phyloP scores from a whole-genome alignment of 306 rosid genomes.

The Gleditsia sinensis region DNA sequence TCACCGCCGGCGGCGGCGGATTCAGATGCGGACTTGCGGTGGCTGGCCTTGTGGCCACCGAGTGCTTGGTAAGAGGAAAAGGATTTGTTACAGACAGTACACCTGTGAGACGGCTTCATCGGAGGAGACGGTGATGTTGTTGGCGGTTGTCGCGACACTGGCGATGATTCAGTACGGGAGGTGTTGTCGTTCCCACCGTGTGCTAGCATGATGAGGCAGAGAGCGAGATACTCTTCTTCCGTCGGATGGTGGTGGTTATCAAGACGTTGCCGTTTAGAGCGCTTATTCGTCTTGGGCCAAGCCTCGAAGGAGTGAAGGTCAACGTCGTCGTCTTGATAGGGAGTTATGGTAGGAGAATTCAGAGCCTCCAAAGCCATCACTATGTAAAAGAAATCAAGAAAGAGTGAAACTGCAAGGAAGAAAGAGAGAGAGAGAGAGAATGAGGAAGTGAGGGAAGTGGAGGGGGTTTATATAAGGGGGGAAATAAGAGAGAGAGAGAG shows the following conservation, averaged over 20 bases:
- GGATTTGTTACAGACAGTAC: constrained; percentile 71
- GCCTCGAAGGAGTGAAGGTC: constrained; percentile 53
- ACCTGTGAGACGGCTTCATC: constrained; percentile 48
- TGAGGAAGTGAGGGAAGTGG: background rate
- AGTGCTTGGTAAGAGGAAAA: constrained; percentile 88
- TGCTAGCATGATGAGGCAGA: constrained; percentile 96
- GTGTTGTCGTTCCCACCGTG: constrained; percentile 47
- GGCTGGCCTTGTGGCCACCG: constrained; percentile 97
- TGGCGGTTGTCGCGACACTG: background rate
- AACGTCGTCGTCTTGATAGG: constrained; percentile 20
- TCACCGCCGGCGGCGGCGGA: constrained; percentile 1
- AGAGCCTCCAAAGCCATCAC: constrained; percentile 80
- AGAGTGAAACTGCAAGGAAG: background rate
- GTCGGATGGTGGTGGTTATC: constrained; percentile 43
- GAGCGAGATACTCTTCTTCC: constrained; percentile 91
- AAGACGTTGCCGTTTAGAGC: constrained; percentile 62
- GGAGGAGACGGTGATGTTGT: background rate
- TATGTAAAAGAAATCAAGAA: background rate
- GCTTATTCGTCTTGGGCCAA: constrained; percentile 71
- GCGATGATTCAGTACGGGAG: background rate
- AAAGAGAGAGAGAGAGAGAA: background rate
- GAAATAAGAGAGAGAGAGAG: background rate
- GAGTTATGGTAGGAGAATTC: constrained; percentile 59
- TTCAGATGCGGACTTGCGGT: constrained; percentile 60
- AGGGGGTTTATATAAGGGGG: background rate